phyloP scores from a whole-genome alignment of 1,139 yeast species.

The Pichia sp. region DNA sequence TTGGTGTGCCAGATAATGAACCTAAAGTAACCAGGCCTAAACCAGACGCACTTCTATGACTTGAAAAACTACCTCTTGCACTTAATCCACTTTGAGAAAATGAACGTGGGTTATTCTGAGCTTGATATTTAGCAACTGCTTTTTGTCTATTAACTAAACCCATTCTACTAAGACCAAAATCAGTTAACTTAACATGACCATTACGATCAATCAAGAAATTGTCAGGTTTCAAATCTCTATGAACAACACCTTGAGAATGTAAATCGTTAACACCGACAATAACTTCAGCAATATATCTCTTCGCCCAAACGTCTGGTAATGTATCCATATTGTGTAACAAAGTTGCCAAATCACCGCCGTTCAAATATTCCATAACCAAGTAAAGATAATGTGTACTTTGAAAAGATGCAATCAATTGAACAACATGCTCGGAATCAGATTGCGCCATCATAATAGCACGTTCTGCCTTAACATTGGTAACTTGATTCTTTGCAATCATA shows the following conservation, averaged over 20 bases:
- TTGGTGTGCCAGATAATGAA: conserved; percentile 12
- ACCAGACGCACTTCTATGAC: conserved; percentile 8
- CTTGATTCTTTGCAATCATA: conserved; percentile 81
- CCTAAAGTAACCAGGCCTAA: conserved; percentile 2
- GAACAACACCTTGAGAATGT: conserved; percentile 77
- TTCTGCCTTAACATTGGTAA: conserved; percentile 84
- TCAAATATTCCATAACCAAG: conserved; percentile 79
- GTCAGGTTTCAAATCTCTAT: conserved; percentile 79
- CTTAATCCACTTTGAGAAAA: conserved; percentile 32
- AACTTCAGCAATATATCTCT: conserved; percentile 87
- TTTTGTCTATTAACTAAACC: conserved; percentile 85
- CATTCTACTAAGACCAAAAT: conserved; percentile 83
- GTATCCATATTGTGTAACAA: conserved; percentile 87
- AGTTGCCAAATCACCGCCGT: conserved; percentile 87
- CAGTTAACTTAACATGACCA: conserved; percentile 77
- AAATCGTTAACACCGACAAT: conserved; percentile 82
- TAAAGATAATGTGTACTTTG: conserved; percentile 76
- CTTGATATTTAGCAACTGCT: conserved; percentile 15
- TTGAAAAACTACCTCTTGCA: conserved; percentile 12
- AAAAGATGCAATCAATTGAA: conserved; percentile 74
- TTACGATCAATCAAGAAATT: conserved; percentile 76
- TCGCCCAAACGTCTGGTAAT: conserved; percentile 79
- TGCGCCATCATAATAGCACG: conserved; percentile 83
- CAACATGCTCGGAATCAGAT: conserved; percentile 87
- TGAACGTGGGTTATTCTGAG: conserved; percentile 7